Percentiles rank a stretch among this genome's conserved stretches.
Conservation (phyloP, 1,284 basidiomycete species). For the Pseudozyma thailandica region DNA sequence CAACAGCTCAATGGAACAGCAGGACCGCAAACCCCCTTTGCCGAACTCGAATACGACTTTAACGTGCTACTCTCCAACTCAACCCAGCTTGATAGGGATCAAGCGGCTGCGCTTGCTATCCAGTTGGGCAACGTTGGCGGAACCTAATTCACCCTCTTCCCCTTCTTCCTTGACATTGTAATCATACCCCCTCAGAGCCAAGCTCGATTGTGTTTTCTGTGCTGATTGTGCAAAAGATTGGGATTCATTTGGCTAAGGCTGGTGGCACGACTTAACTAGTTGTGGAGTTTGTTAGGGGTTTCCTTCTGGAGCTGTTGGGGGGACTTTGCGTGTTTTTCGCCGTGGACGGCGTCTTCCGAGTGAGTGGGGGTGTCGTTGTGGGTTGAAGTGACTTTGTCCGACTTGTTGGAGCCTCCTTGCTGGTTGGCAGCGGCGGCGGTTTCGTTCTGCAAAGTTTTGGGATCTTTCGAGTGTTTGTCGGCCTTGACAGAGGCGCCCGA, state of each 20-base stretch:
- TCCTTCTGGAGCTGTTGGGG: conserved; percentile 54
- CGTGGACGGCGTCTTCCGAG: conserved; percentile 54
- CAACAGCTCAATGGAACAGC: background rate
- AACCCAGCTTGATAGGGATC: conserved; percentile 7
- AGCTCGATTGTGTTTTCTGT: background rate
- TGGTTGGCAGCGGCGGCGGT: conserved; percentile 22
- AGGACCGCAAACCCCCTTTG: conserved; percentile 5
- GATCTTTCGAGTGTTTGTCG: conserved; percentile 49
- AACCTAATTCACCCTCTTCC: background rate
- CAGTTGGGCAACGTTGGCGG: conserved; percentile 2
- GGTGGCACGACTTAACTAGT: conserved; percentile 2
- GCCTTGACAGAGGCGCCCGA: conserved; percentile 50
- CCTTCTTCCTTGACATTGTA: background rate
- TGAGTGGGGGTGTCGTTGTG: conserved; percentile 30
- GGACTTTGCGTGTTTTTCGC: conserved; percentile 44
- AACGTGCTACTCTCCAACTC: conserved; percentile 22
- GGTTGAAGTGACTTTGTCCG: conserved; percentile 2
- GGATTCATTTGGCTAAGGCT: background rate
- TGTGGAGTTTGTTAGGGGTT: conserved; percentile 30
- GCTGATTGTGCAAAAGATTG: background rate
- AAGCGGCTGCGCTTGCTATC: background rate
- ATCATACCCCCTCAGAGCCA: no score
- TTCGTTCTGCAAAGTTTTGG: conserved; percentile 48
- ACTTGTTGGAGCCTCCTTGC: background rate
- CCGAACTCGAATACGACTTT: conserved; percentile 24